Evolutionary conservation across 2,329 filamentous ascomycete species (phyloP), one percentile per base, ranked within the genome.

Genomic region (Dryadomyces quercivorus): DNA sequence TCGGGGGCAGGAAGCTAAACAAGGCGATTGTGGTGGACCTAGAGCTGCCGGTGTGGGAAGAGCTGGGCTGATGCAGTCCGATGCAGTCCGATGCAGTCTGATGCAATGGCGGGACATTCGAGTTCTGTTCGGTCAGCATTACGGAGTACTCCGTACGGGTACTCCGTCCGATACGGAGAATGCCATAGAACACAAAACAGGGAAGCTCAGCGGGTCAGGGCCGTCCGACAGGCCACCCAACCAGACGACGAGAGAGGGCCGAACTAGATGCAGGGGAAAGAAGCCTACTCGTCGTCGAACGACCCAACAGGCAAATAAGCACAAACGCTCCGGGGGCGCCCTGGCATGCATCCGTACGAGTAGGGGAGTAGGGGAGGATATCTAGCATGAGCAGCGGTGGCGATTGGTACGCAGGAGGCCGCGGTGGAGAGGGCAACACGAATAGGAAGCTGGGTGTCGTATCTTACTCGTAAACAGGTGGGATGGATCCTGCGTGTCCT

Each of bases 1-100:
- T 61, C 1, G 75, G 73, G 1, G 80, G 80, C 16, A 86, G 83
- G 65, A 74, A 69, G 58, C 82, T 86, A 68, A 82, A 91, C 67
- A 87, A 90, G 64, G 84, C 88, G 20, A 85, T 94, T 60, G 84
- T 94, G n/a, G 82, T 95, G 13, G 88, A 95, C 64, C 63, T 94
- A 34, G 81, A 90, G 59, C 70, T 93, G 57, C 84, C 84, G 0
- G 71, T 83, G 20, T 79, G 75, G 72, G 64, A 67, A 51, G 18
- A 18, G 47, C 16, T 10, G 22, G 16, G 3, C 16, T 44, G 10
- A 42, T 10, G 20, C 12, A n/a, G n/a, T n/a, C n/a, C n/a, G n/a
- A n/a, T n/a, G n/a, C n/a, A n/a, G n/a, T n/a, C n/a, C n/a, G 10
- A 42, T 10, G 20, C 12, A 26, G 18, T 16, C 7, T 20, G n/a